Base-by-base conservation (phyloP, 495 filamentous ascomycete genomes). In the Pyrenopolyporus hunteri region DNA sequence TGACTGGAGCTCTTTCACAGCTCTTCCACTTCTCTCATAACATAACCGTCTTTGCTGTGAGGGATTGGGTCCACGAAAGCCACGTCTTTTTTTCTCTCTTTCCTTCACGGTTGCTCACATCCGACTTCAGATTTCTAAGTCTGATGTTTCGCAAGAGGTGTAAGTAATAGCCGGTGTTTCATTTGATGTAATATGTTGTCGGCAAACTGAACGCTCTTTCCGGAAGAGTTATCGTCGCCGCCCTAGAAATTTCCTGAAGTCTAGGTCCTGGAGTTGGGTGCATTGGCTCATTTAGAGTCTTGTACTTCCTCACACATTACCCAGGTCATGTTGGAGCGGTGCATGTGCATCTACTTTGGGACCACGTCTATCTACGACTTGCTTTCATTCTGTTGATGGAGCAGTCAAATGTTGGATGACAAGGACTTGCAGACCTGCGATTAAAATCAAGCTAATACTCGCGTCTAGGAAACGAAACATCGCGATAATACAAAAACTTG, bases 101-200 rank as follows among this genome's bases (percentile, higher is more conserved):
- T 16, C 37, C 17, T 1, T 11, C 9, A 42, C 48, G 8, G 29
- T 22, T 60, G 28, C 22, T 37, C 42, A 19, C 39, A 6, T 59
- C 31, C 7, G 17, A 13, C 14, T 46, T 48, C 17, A 37, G 53
- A 59, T 28, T 35, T 4, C 31, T 16, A 23, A 46, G 0, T 49
- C 52, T 43, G 33, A 61, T 60, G 57, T 42, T 37, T 11, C 53
- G 47, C 37, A 48, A 50, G 13, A 60, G 46, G 37, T 33, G 63
- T 66, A 61, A 66, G 63, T 66, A 20, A 51, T 28, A 25, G 29
- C 22, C 23, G 26, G 19, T 45, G n/a, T 47, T 43, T 47, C 16
- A 29, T 59, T 53, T 44, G 14, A 29, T 17, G 11, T 19, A 16
- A 26, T 31, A 19, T 45, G 23, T 16, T 31, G 19, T 11, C 14